Percentiles rank a stretch among this genome's conserved stretches.
Evolutionary conservation across 2,329 filamentous ascomycete species (phyloP).

Genomic region (Pyricularia pennisetigena): DNA sequence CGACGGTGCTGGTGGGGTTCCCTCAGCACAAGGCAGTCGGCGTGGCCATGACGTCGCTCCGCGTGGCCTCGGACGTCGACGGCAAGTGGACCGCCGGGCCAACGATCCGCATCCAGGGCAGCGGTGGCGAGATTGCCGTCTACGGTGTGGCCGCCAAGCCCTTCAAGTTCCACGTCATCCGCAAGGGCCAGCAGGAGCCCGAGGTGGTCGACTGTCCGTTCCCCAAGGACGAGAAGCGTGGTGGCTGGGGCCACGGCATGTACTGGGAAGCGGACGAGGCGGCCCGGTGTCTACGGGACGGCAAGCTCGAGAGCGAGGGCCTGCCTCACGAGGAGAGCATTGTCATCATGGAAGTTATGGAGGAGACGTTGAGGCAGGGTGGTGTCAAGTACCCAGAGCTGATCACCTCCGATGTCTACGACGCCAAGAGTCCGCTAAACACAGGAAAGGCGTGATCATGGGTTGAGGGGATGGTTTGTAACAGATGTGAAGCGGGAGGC

Average conservation of each 20-base stretch:
- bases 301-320: constrained; percentile 62
- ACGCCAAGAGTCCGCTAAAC: constrained; percentile 52
- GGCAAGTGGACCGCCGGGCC: constrained; percentile 49
- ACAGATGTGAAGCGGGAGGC: neutral
- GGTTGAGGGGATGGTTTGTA: neutral
- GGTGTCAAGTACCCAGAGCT: constrained; percentile 42
- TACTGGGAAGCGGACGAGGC: constrained; percentile 45
- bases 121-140: constrained; percentile 74
- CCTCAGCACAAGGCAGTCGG: constrained; percentile 60
- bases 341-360: constrained; percentile 70
- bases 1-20: constrained; percentile 70
- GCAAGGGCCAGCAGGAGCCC: constrained; percentile 27
- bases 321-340: constrained; percentile 70
- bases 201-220: constrained; percentile 44
- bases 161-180: constrained; percentile 53
- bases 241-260: constrained; percentile 64
- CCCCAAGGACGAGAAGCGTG: constrained; percentile 35
- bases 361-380: constrained; percentile 42
- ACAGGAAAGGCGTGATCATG: constrained; percentile 28
- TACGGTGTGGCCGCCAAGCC: constrained; percentile 63
- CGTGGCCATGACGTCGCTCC: constrained; percentile 58
- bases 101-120: constrained; percentile 70
- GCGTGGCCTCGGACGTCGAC: constrained; percentile 52
- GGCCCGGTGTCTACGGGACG: constrained; percentile 51
- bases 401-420: constrained; percentile 48